phyloP scores from a whole-genome alignment of 1,139 yeast genomes.

The Zygoascus sp. region DNA sequence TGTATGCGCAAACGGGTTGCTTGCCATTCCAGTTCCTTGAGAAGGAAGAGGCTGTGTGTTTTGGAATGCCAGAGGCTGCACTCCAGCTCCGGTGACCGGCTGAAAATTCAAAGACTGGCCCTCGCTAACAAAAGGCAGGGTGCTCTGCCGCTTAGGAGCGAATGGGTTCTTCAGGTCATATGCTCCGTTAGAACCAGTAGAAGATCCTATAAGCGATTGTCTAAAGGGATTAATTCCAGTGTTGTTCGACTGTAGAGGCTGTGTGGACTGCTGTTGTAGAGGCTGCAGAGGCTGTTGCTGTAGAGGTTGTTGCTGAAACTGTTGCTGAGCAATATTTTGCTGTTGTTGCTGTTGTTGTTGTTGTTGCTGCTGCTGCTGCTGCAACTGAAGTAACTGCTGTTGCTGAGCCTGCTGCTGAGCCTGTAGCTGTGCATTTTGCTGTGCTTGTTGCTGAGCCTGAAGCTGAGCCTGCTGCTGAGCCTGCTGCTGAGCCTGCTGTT shows the following conservation, averaged over 20 bases:
- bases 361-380: constrained; percentile 17
- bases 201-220: constrained; percentile 4
- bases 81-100: background rate
- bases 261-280: constrained; percentile 16
- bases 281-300: constrained; percentile 17
- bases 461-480: constrained; percentile 20
- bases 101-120: constrained; percentile 1
- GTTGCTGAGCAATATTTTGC: too few relatives aligned
- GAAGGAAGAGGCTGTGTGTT: constrained; percentile 13
- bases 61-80: constrained; percentile 16
- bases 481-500: constrained; percentile 18
- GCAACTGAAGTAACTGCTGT: constrained; percentile 18
- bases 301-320: constrained; percentile 16
- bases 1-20: constrained; percentile 15
- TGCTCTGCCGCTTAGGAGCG: constrained; percentile 32
- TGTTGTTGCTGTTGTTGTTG: constrained; percentile 14
- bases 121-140: constrained; percentile 11
- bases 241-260: constrained; percentile 17
- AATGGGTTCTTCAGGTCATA: constrained; percentile 16
- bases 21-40: constrained; percentile 8
- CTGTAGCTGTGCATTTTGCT: constrained; percentile 17
- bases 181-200: constrained; percentile 5
- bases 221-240: constrained; percentile 14
- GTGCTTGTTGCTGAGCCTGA: constrained; percentile 17
- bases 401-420: constrained; percentile 17